These are phyloP conservation scores for Penicillium desertorum DNA, from an alignment of 495 filamentous ascomycete species.

Conservation along the genomic window DNA sequence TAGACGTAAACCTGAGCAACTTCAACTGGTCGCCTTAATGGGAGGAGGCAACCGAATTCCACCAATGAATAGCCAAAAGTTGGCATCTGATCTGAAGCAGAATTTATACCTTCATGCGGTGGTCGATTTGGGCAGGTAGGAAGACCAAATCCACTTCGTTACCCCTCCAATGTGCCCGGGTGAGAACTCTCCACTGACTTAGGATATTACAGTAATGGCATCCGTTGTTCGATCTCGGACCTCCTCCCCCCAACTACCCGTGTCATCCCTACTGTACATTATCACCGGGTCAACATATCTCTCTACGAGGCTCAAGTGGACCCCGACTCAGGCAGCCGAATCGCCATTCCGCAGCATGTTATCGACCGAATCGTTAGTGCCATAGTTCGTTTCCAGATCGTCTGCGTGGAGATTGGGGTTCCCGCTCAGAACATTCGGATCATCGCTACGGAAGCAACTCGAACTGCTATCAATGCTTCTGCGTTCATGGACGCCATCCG, in stretches of 20 bases:
- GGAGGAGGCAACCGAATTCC: conserved; percentile 19
- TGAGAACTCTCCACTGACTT: not conserved
- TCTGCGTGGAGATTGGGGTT: conserved; percentile 71
- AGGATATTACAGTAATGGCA: conserved; percentile 71
- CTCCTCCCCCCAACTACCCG: conserved; percentile 68
- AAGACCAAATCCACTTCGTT: not conserved
- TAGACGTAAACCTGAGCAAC: not conserved
- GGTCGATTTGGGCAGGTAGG: conserved; percentile 36
- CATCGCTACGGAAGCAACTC: conserved; percentile 86
- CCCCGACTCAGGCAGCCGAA: conserved; percentile 37
- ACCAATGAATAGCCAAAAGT: not conserved
- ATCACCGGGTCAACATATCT: conserved; percentile 75
- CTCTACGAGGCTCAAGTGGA: conserved; percentile 81
- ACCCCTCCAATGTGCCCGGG: not conserved
- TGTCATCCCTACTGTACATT: conserved; percentile 73
- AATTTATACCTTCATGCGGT: conserved; percentile 27
- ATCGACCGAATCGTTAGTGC: conserved; percentile 63
- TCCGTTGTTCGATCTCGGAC: conserved; percentile 87
- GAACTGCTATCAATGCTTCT: conserved; percentile 71
- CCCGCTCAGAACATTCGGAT: conserved; percentile 62
- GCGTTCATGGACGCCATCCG: conserved; percentile 66
- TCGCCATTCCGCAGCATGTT: conserved; percentile 61
- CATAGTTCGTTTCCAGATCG: conserved; percentile 67
- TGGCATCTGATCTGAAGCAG: not conserved
- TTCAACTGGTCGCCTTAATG: conserved; percentile 11